phyloP scores from a whole-genome alignment of 2,329 filamentous ascomycete genomes.

The Chaetothyriales sp. region DNA sequence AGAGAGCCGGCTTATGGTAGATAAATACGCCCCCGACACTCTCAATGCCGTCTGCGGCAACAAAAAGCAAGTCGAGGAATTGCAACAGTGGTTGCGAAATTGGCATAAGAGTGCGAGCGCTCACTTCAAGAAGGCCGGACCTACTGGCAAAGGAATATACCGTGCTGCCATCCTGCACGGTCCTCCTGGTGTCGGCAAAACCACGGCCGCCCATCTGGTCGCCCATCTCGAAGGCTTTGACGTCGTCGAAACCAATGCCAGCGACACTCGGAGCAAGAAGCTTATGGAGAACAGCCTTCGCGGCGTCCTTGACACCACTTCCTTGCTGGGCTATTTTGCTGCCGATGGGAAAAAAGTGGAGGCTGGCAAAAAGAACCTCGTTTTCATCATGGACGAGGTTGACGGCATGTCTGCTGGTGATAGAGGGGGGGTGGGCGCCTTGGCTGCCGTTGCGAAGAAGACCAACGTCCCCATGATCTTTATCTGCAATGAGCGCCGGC shows the following conservation, averaged over 20 bases:
- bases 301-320: constrained; percentile 87
- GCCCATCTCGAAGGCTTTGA: constrained; percentile 90
- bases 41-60: constrained; percentile 89
- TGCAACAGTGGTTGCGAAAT: constrained; percentile 72
- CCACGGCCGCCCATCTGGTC: constrained; percentile 86
- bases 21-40: constrained; percentile 81
- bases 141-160: constrained; percentile 69
- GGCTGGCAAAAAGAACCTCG: constrained; percentile 73
- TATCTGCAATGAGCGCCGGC: constrained; percentile 87
- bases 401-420: constrained; percentile 98
- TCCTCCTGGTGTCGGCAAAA: constrained; percentile 93
- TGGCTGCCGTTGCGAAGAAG: constrained; percentile 91
- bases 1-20: constrained; percentile 70
- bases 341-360: constrained; percentile 71
- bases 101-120: constrained; percentile 69
- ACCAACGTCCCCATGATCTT: constrained; percentile 88
- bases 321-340: constrained; percentile 79
- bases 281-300: constrained; percentile 77
- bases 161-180: constrained; percentile 92
- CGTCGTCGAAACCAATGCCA: constrained; percentile 87
- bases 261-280: constrained; percentile 90
- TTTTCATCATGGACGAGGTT: constrained; percentile 97
- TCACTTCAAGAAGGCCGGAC: constrained; percentile 67
- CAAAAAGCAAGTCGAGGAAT: constrained; percentile 75
- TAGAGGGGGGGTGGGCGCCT: constrained; percentile 82